phyloP scores from a whole-genome alignment of 345 rosid species.

The Salix suchowensis region DNA sequence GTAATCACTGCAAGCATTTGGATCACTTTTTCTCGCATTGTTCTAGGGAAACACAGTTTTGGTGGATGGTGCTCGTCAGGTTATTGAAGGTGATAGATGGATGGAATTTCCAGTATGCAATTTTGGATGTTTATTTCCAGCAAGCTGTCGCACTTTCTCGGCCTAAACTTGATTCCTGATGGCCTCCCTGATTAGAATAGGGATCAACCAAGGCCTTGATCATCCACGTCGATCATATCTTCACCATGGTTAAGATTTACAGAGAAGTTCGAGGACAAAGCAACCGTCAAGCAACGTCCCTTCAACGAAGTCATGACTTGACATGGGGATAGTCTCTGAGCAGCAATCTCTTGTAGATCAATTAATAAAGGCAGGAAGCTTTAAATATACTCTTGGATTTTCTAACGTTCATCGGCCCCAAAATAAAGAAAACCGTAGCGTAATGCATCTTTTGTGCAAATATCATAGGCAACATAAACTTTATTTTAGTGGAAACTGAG shows the following conservation, averaged over 20 bases:
- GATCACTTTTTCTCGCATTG: not conserved
- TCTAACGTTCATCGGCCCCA: not conserved
- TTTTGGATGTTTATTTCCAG: constrained; percentile 12
- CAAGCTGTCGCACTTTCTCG: not conserved
- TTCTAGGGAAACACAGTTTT: constrained; percentile 16
- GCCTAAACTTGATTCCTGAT: constrained; percentile 14
- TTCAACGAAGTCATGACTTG: constrained; percentile 2
- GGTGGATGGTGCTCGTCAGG: not conserved
- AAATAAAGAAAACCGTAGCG: no score
- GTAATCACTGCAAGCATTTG: constrained; percentile 7
- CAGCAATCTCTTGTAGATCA: not conserved
- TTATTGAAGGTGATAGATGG: not conserved
- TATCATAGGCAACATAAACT: no score
- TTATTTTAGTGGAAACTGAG: not conserved
- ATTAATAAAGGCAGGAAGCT: not conserved
- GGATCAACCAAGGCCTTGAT: constrained; percentile 17
- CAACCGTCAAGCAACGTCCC: constrained; percentile 12
- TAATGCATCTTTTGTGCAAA: no score
- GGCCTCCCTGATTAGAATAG: constrained; percentile 14
- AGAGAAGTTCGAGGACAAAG: constrained; percentile 15
- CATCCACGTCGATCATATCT: not conserved
- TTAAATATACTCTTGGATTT: not conserved
- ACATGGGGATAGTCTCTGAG: not conserved
- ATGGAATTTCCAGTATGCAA: constrained; percentile 10
- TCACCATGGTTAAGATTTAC: constrained; percentile 6